Evolutionary conservation across 164 flowering plant genomes (phyloP).

Genomic region (Umbilicus rupestris): DNA sequence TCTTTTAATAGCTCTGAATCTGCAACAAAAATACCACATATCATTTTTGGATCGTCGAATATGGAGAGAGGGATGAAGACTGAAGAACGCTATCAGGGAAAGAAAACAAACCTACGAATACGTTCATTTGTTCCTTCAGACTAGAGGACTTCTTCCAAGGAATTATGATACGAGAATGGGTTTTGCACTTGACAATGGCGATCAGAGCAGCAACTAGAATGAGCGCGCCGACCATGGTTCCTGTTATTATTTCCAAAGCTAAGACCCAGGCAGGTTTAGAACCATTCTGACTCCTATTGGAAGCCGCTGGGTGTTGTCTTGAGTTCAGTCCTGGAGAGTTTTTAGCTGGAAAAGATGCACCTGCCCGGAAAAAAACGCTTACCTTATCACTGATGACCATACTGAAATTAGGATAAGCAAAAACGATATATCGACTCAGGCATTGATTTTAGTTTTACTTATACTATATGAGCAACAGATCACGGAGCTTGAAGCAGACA

Average conservation of each 20-base stretch:
- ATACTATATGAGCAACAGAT: neutral
- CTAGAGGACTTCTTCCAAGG: conserved; percentile 78
- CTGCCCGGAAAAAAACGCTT: conserved; percentile 16
- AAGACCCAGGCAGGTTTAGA: conserved; percentile 78
- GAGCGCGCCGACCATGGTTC: conserved; percentile 49
- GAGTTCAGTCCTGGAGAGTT: conserved; percentile 20
- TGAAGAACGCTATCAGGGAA: neutral
- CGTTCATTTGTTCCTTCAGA: conserved; percentile 39
- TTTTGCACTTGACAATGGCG: conserved; percentile 45
- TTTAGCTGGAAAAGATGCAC: conserved; percentile 29
- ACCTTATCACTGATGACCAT: neutral
- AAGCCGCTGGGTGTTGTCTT: conserved; percentile 29
- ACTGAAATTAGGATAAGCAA: neutral
- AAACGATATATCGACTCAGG: too few species aligned
- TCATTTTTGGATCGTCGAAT: too few species aligned
- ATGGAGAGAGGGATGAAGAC: neutral
- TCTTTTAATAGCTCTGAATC: conserved; percentile 72
- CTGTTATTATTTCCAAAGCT: conserved; percentile 69
- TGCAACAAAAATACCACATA: too few species aligned
- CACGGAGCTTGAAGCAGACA: conserved; percentile 9
- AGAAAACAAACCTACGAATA: conserved; percentile 43
- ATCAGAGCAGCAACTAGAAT: conserved; percentile 39
- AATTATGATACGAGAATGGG: conserved; percentile 46
- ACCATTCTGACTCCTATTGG: conserved; percentile 27
- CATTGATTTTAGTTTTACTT: too few species aligned